Evolutionary conservation across 805 yeast genomes (phyloP), one percentile per base, ranked within the genome.

Genomic region (Candida methanosorbosa): DNA sequence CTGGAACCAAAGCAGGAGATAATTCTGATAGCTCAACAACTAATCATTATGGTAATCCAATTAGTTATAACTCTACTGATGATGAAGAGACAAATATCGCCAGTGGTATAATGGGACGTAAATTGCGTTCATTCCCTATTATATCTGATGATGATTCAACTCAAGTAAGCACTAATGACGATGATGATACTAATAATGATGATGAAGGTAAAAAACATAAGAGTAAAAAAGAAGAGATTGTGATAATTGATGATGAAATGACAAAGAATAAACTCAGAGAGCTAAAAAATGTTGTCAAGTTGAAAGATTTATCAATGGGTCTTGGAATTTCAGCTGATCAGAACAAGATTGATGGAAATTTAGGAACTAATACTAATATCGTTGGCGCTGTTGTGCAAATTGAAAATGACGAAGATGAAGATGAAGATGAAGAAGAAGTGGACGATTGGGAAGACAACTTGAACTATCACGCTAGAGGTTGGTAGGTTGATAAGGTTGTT

Each of bases 381-480:
- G 13, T 29, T 18, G 31, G n/a, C 5, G 23, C n/a, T 4, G 14
- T 12, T 5, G 20, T 4, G 19, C 16, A n/a, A 9, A 3, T 5
- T 5, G 12, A 20, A 9, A n/a, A 13, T 5, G 15, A 7, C 15
- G 24, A 9, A 15, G 25, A n/a, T 3, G 27, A n/a, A 12, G 27
- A 24, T 6, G 27, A 24, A 9, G 27, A 24, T 9, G 42, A 37
- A 14, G 50, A 50, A 5, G 36, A 44, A 37, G 49, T 45, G 18
- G 53, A 44, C 18, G 55, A 38, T 1, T 48, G 50, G 27, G 38
- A 57, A 19, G 66, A 53, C 36, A 50, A 54, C 39, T 46, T 59
- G 42, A 59, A 62, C 39, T 63, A 63, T 38, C 66, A 63, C 38
- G 59, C 68, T 5, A 51, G 62, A 34, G 68, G 68, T 9, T 63